Evolutionary conservation across 2,329 filamentous ascomycete genomes (phyloP).

Genomic region (Phoma sp.): DNA sequence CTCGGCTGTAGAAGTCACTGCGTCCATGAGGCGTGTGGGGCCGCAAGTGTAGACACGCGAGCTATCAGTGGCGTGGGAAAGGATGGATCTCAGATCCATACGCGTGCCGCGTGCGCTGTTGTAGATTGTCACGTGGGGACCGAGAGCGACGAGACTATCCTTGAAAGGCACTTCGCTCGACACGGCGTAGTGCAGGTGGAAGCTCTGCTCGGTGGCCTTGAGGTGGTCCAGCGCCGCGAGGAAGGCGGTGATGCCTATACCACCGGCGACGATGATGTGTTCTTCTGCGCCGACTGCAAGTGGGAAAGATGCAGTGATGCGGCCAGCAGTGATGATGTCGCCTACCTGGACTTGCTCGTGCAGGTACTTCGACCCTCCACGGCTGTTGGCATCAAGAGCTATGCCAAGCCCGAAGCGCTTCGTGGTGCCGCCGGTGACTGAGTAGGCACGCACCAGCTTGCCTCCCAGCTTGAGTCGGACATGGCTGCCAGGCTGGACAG

Average conservation of each 20-base stretch:
- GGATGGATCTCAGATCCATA: slow-evolving; percentile 58
- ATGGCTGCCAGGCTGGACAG: slow-evolving; percentile 58
- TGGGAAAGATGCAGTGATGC: slow-evolving; percentile 58
- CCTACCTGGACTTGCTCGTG: slow-evolving; percentile 58
- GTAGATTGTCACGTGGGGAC: slow-evolving; percentile 58
- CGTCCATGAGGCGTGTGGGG: slow-evolving; percentile 63
- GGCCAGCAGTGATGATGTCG: slow-evolving; percentile 58
- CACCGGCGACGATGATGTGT: slow-evolving; percentile 68
- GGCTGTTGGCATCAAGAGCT: slow-evolving; percentile 60
- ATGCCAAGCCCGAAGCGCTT: slow-evolving; percentile 64
- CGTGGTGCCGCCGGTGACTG: slow-evolving; percentile 60
- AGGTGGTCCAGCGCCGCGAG: slow-evolving; percentile 55
- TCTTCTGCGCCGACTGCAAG: slow-evolving; percentile 57
- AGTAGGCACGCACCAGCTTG: slow-evolving; percentile 65
- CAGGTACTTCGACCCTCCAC: slow-evolving; percentile 67
- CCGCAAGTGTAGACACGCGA: slow-evolving; percentile 68
- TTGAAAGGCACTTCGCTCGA: slow-evolving; percentile 61
- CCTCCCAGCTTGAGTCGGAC: slow-evolving; percentile 63
- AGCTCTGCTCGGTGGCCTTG: slow-evolving; percentile 44
- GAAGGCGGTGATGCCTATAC: slow-evolving; percentile 71
- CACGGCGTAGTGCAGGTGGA: slow-evolving; percentile 65
- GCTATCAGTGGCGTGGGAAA: slow-evolving; percentile 58
- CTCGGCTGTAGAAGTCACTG: slow-evolving; percentile 52
- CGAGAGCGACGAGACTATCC: slow-evolving; percentile 54
- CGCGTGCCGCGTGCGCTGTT: slow-evolving; percentile 58